Percentiles rank a stretch among this genome's conserved stretches.
Evolutionary conservation across 371 early-diverging fungal genomes (phyloP).

Genomic region (Phascolomyces articulosus): DNA sequence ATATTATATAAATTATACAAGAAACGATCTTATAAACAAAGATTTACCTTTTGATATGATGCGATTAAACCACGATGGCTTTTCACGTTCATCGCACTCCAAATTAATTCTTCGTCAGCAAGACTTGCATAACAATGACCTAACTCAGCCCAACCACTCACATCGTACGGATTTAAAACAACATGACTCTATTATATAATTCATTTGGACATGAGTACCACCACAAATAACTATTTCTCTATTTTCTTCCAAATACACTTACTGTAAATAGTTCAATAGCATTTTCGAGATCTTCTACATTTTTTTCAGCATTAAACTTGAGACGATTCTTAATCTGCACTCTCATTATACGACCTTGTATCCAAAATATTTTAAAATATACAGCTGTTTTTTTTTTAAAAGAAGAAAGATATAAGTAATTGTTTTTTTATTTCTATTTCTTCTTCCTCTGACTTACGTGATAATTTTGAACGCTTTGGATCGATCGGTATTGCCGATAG

Average conservation of each 20-base stretch:
- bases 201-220: too few species aligned
- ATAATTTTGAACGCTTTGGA: background rate
- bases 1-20: too few species aligned
- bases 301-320: slow-evolving; percentile 56
- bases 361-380: slow-evolving; percentile 55
- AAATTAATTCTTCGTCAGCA: slow-evolving; percentile 68
- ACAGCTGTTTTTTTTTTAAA: too few species aligned
- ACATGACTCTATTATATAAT: slow-evolving; percentile 36
- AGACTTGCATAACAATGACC: slow-evolving; percentile 59
- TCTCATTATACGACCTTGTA: slow-evolving; percentile 64
- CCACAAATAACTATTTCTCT: too few species aligned
- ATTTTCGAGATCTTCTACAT: slow-evolving; percentile 61
- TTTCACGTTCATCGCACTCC: slow-evolving; percentile 67
- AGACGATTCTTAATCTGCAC: slow-evolving; percentile 60
- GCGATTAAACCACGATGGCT: slow-evolving; percentile 52
- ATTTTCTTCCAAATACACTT: slow-evolving; percentile 7
- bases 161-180: slow-evolving; percentile 60
- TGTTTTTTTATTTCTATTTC: background rate
- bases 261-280: slow-evolving; percentile 63
- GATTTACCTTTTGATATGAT: slow-evolving; percentile 60
- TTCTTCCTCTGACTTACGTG: too few species aligned
- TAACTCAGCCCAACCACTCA: slow-evolving; percentile 68
- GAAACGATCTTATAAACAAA: too few species aligned
- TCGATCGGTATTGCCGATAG: slow-evolving; percentile 14
- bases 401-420: background rate